A percentile compares a stretch with the other conserved stretches of the same genome.
phyloP scores from a whole-genome alignment of 116 monocot genomes.

The Posidonia oceanica region DNA sequence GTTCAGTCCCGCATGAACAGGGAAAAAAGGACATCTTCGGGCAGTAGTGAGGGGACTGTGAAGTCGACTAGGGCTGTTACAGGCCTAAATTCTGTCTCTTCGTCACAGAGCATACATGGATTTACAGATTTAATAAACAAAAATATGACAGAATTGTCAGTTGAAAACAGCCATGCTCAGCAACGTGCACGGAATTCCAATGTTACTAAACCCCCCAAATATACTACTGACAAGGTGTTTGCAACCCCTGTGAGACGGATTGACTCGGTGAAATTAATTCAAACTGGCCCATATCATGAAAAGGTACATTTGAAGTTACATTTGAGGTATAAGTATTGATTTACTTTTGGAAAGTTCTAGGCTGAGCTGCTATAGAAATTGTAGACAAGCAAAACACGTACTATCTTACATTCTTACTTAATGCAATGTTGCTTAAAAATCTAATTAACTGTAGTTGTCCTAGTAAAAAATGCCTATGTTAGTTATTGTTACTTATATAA shows the following conservation, averaged over 20 bases:
- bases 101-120: slow-evolving; percentile 35
- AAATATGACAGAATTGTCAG: slow-evolving; percentile 35
- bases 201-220: slow-evolving; percentile 27
- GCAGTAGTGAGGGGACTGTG: slow-evolving; percentile 37
- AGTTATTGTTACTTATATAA: too few species aligned
- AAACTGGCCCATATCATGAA: slow-evolving; percentile 29
- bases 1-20: slow-evolving; percentile 24
- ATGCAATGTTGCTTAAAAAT: too few species aligned
- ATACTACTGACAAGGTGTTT: slow-evolving; percentile 37
- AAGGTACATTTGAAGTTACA: slow-evolving; percentile 25
- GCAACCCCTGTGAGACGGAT: slow-evolving; percentile 38
- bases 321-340: too few species aligned
- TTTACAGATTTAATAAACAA: slow-evolving; percentile 24
- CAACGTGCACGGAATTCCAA: slow-evolving; percentile 15
- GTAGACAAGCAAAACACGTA: too few species aligned
- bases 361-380: too few species aligned
- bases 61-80: slow-evolving; percentile 20
- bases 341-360: too few species aligned
- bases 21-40: slow-evolving; percentile 42
- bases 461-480: too few species aligned
- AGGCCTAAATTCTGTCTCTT: slow-evolving; percentile 25
- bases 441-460: too few species aligned
- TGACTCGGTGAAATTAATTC: slow-evolving; percentile 32
- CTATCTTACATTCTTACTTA: too few species aligned
- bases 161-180: slow-evolving; percentile 33